A percentile compares a stretch with the other conserved stretches of the same genome.
phyloP scores from a whole-genome alignment of 371 early-diverging fungal species.

The Mortierella sp. region DNA sequence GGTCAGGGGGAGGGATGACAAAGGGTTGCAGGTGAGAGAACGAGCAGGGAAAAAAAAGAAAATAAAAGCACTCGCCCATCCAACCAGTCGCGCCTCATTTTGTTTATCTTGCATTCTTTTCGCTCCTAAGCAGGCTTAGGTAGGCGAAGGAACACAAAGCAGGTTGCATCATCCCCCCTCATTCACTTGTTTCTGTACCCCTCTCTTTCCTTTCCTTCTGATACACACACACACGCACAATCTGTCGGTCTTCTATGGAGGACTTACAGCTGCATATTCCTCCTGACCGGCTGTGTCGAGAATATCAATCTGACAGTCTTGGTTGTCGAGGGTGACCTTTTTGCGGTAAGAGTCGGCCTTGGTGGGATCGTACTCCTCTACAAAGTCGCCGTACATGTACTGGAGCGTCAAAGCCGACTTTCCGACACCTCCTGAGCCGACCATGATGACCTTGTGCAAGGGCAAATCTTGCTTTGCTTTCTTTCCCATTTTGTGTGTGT shows the following conservation, averaged over 20 bases:
- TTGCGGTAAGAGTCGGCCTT: constrained; percentile 92
- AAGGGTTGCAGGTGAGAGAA: neutral
- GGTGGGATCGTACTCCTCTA: constrained; percentile 97
- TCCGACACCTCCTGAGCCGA: constrained; percentile 95
- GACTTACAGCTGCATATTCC: constrained; percentile 83
- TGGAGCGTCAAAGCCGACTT: constrained; percentile 94
- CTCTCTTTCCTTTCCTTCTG: neutral
- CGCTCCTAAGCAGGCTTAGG: neutral
- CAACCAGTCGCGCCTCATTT: neutral
- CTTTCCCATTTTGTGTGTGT: constrained; percentile 45
- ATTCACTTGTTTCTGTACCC: neutral
- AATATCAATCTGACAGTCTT: constrained; percentile 91
- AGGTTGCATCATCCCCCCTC: neutral
- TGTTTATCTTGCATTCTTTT: neutral
- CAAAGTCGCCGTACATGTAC: constrained; percentile 95
- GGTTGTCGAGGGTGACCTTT: constrained; percentile 74
- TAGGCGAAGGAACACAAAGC: neutral
- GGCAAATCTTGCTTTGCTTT: constrained; percentile 77
- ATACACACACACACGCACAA: neutral
- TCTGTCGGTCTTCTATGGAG: neutral
- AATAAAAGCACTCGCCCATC: constrained; percentile 13
- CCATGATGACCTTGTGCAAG: constrained; percentile 93
- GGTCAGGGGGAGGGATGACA: neutral
- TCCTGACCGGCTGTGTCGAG: constrained; percentile 96
- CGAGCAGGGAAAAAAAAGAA: neutral